phyloP scores from a whole-genome alignment of 306 rosid genomes.

The Prosopis cineraria region DNA sequence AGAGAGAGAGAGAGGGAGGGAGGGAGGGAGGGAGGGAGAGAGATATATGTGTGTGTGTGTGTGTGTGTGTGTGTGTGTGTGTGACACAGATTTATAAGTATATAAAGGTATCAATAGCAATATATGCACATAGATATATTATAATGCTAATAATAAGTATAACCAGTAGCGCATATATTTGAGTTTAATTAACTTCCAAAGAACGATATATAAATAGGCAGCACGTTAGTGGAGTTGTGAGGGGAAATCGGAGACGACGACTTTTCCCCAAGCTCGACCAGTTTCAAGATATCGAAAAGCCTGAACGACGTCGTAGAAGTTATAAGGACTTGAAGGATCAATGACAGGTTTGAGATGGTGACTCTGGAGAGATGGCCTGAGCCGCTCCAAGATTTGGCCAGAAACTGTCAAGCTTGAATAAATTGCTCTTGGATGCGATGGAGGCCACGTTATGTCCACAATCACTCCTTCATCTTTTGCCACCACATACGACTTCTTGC shows the following conservation, averaged over 20 bases:
- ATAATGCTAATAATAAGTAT: no score
- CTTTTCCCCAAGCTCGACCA: constrained; percentile 55
- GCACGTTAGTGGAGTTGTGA: no score
- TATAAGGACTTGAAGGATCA: constrained; percentile 47
- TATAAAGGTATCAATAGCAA: no score
- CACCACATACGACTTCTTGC: constrained; percentile 41
- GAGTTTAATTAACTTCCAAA: no score
- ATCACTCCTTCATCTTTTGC: constrained; percentile 40
- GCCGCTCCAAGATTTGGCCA: constrained; percentile 44
- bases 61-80: no score
- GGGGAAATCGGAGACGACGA: constrained; percentile 38
- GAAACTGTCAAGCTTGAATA: constrained; percentile 52
- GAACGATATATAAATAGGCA: no score
- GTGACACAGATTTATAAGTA: no score
- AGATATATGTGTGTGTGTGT: no score
- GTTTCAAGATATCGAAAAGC: constrained; percentile 47
- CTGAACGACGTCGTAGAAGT: constrained; percentile 35
- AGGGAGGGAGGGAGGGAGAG: no score
- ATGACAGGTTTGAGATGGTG: constrained; percentile 45
- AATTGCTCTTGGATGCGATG: constrained; percentile 45
- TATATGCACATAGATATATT: no score
- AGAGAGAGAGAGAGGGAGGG: no score
- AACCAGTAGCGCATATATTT: no score
- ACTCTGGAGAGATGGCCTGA: constrained; percentile 40
- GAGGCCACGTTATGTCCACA: constrained; percentile 58